phyloP scores from a whole-genome alignment of 345 rosid genomes.

The Turritis glabra region DNA sequence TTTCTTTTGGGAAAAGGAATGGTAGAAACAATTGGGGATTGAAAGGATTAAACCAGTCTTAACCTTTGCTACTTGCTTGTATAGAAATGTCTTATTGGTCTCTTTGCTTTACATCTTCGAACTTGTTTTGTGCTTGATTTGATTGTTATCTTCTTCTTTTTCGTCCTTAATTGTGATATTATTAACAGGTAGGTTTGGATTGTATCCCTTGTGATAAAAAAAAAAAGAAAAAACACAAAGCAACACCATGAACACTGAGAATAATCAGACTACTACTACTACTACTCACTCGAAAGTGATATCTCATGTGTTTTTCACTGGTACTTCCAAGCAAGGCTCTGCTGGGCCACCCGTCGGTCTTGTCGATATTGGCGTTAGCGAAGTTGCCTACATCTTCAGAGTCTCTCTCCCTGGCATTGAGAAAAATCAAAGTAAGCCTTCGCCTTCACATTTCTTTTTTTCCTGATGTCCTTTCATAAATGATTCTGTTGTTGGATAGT shows the following conservation, averaged over 20 bases:
- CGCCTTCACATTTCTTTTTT: slow-evolving; percentile 17
- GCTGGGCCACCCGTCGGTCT: slow-evolving; percentile 62
- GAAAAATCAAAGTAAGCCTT: slow-evolving; percentile 54
- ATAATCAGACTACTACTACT: slow-evolving; percentile 5
- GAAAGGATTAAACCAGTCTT: neutral
- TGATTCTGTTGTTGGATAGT: neutral
- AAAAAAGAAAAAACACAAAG: neutral
- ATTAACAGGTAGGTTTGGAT: neutral
- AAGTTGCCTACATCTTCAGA: slow-evolving; percentile 65
- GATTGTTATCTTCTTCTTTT: neutral
- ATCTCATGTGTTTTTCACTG: slow-evolving; percentile 42
- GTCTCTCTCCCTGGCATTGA: slow-evolving; percentile 66
- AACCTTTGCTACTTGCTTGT: neutral
- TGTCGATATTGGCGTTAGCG: slow-evolving; percentile 65
- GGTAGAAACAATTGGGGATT: neutral
- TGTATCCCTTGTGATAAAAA: slow-evolving; percentile 5
- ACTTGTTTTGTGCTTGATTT: neutral
- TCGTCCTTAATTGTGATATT: neutral
- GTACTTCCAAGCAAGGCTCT: slow-evolving; percentile 58
- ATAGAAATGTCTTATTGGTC: neutral
- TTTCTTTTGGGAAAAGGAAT: neutral
- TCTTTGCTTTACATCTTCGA: slow-evolving; percentile 6
- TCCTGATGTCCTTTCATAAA: neutral
- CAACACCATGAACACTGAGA: slow-evolving; percentile 27
- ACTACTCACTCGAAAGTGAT: slow-evolving; percentile 33